phyloP scores from a whole-genome alignment of 345 rosid species.

The Salix koriyanagi region DNA sequence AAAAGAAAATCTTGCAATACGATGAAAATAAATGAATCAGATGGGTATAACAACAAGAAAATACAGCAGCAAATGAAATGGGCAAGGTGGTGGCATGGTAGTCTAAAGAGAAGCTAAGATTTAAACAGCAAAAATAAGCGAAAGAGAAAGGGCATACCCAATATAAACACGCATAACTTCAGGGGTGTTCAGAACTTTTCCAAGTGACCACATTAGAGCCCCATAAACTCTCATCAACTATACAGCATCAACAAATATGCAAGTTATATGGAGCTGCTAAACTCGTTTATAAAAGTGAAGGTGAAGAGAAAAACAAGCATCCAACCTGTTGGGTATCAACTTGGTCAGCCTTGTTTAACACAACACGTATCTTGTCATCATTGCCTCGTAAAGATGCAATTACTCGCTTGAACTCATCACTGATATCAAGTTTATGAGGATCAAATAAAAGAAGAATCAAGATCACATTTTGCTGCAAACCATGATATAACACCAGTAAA shows the following conservation, averaged over 20 bases:
- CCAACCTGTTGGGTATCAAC: conserved; percentile 28
- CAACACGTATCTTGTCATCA: conserved; percentile 29
- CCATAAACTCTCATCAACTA: conserved; percentile 34
- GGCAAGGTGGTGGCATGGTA: not conserved
- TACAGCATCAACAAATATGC: not conserved
- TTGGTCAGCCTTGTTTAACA: conserved; percentile 25
- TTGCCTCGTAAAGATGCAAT: conserved; percentile 22
- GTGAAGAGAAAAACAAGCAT: not conserved
- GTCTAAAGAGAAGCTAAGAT: not conserved
- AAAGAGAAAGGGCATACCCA: conserved; percentile 10
- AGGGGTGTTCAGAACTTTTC: conserved; percentile 29
- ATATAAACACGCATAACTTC: conserved; percentile 24
- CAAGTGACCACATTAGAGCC: conserved; percentile 27
- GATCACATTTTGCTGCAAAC: conserved; percentile 29
- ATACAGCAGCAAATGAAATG: not conserved
- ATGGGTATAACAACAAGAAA: not conserved
- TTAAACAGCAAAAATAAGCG: not conserved
- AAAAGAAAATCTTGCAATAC: not conserved
- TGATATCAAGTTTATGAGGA: conserved; percentile 27
- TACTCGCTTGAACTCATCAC: conserved; percentile 27
- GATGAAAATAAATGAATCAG: not conserved
- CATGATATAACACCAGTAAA: conserved; percentile 31
- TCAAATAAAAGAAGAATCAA: conserved; percentile 29
- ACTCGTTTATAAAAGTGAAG: not conserved
- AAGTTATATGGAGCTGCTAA: not conserved